Evolutionary conservation across 768 basidiomycete species (phyloP), one percentile per base, ranked within the genome.

Genomic region (Tricholoma bakamatsutake): DNA sequence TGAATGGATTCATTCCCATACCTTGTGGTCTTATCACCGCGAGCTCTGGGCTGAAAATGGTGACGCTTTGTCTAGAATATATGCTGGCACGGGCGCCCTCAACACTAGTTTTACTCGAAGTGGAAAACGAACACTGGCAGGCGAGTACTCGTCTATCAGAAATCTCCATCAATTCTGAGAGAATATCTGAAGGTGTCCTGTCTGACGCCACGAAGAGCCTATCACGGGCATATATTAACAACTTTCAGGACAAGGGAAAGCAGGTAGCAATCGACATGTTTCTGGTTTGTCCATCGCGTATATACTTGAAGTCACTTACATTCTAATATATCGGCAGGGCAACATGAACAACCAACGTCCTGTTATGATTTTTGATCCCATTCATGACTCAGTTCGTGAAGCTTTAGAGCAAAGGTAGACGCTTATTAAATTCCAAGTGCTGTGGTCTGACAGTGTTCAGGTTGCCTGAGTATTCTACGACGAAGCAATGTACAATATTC

Each of bases 21-120:
- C 80, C 7, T 74, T 98, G 9, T 98, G 94, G 92, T 77, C 82
- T 0, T 77, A 90, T 46, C 96, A 98, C 69, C 84, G 95, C 18
- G 90, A 95, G 66, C 74, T 98, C 4, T 99, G 95, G 95, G 97
- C 97, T 1, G 96, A 95, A 74, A 96, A 93, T 64, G 94, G 94
- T 11, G 94, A 97, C 67, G 90, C 91, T 0, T 69, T 99, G 37
- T 93, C 91, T 15, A 85, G 87, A 55, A 96, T 96, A 60, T 99
- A 99, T 69, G 95, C 95, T 39, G 97, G 90, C 35, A 92, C 90
- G 4, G 90, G 90, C 15, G 90, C 97, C 17, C 73, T 99, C 59
- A 99, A 99, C 65, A 98, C 97, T 4, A 93, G 90, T 63, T 95
- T 93, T 67, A 99, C 97, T 0, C 76, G 97, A 47, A 95, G 83